Conservation (phyloP, 2,329 filamentous ascomycete species). For the Claviceps pazoutovae region DNA sequence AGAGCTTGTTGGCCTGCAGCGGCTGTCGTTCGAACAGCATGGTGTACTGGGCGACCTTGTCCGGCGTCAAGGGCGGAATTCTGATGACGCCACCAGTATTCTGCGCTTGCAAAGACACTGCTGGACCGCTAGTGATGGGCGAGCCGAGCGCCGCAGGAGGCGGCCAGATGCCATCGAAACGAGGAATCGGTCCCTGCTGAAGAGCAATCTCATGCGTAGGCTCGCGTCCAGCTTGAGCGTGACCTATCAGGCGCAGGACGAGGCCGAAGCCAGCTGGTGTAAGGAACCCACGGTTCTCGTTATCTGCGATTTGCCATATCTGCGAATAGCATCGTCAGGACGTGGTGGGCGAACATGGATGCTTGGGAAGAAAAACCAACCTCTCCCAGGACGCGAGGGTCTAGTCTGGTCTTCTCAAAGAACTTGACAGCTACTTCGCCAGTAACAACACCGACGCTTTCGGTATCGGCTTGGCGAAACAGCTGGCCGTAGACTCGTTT, state of each 20-base stretch:
- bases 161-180: slow-evolving; percentile 62
- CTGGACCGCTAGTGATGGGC: slow-evolving; percentile 26
- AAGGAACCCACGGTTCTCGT: slow-evolving; percentile 85
- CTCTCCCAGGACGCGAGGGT: slow-evolving; percentile 76
- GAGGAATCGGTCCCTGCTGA: slow-evolving; percentile 75
- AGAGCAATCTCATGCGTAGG: slow-evolving; percentile 71
- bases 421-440: slow-evolving; percentile 94
- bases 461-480: slow-evolving; percentile 84
- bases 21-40: slow-evolving; percentile 83
- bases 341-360: neutral
- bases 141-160: slow-evolving; percentile 14
- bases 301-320: slow-evolving; percentile 99
- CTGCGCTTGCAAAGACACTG: slow-evolving; percentile 40
- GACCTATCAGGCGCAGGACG: slow-evolving; percentile 85
- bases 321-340: slow-evolving; percentile 22
- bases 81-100: slow-evolving; percentile 58
- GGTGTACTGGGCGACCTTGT: slow-evolving; percentile 81
- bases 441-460: slow-evolving; percentile 83
- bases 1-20: slow-evolving; percentile 54
- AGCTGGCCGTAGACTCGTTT: slow-evolving; percentile 88
- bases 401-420: slow-evolving; percentile 88
- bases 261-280: slow-evolving; percentile 88
- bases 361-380: slow-evolving; percentile 32
- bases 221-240: slow-evolving; percentile 78
- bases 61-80: slow-evolving; percentile 75